Evolutionary conservation across 2,329 filamentous ascomycete genomes (phyloP).

Genomic region (Neoarthrinium moseri): DNA sequence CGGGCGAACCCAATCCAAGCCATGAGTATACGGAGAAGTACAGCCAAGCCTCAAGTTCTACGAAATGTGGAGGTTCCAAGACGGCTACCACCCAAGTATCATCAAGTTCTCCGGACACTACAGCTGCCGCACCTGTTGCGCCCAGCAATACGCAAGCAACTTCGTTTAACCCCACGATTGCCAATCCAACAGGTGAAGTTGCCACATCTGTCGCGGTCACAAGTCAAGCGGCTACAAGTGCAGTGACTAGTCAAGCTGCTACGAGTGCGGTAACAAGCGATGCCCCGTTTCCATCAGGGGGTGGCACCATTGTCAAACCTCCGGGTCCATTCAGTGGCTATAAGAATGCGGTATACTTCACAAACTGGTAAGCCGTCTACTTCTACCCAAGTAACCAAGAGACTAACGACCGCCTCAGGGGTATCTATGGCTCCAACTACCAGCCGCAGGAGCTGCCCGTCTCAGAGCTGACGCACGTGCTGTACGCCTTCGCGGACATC

Average conservation of each 20-base stretch:
- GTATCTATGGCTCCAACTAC: constrained; percentile 46
- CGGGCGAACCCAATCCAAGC: neutral
- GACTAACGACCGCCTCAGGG: constrained; percentile 28
- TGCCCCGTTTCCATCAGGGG: neutral
- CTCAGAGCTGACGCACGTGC: constrained; percentile 69
- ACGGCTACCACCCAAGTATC: too few species aligned
- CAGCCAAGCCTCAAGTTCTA: neutral
- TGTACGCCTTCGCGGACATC: constrained; percentile 58
- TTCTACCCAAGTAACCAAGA: neutral
- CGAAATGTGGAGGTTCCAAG: neutral
- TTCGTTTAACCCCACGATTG: too few species aligned
- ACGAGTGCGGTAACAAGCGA: neutral
- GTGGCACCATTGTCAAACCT: too few species aligned
- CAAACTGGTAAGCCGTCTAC: constrained; percentile 45
- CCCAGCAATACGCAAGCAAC: too few species aligned
- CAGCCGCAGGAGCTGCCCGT: constrained; percentile 67
- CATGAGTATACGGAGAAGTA: neutral
- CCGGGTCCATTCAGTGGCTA: constrained; percentile 15
- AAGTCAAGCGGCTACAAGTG: neutral
- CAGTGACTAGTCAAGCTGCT: neutral
- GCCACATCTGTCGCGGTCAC: too few species aligned
- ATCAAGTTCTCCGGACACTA: too few species aligned
- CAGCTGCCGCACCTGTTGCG: too few species aligned
- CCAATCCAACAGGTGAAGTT: too few species aligned
- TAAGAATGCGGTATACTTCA: constrained; percentile 51